Base-by-base conservation (phyloP, 768 basidiomycete genomes). In the Leucocoprinus leucothites region DNA sequence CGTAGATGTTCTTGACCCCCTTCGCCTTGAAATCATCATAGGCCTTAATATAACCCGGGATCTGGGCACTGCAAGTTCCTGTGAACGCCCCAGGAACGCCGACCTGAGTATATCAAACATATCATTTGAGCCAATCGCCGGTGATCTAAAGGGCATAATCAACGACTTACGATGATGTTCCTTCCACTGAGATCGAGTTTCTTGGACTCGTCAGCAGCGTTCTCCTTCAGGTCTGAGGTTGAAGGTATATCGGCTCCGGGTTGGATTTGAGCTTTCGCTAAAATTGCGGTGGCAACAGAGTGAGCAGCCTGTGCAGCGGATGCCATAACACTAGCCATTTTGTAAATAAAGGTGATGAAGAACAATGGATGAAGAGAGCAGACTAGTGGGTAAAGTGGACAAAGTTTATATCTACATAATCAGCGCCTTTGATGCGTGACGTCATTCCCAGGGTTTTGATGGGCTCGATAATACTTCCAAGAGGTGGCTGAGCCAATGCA, bases 11-110 rank as follows among this genome's bases (percentile, higher is more conserved):
- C 57, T 82, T 78, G 63, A 92, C 72, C 9, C 89, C 92, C 69
- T 91, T 93, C 2, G 74, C 80, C 71, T 84, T 85, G 81, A 89
- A 89, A 64, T 85, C 74, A 13, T 85, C 78, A 67, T 81, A 87
- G 51, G 77, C 76, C 52, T 78, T 66, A 59, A 93, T 79, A 72
- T 87, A 94, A 9, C 76, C 72, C 0, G 81, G 83, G 21, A 86
- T 69, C 61, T 89, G 86, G 9, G 70, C 73, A 51, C 79, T 82
- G 69, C 90, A 93, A 3, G 86, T 76, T 0, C 83, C 84, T 1
- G 86, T 87, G 70, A 90, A 91, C 6, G 87, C 87, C 14, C 87
- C 89, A 0, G 91, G 89, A 26, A 91, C 86, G 11, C 85, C 84
- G 53, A 91, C 76, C 86, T 87, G 55, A 16, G n/a, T n/a, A n/a